phyloP scores from a whole-genome alignment of 192 early-diverging fungal genomes.

The Backusella circina region DNA sequence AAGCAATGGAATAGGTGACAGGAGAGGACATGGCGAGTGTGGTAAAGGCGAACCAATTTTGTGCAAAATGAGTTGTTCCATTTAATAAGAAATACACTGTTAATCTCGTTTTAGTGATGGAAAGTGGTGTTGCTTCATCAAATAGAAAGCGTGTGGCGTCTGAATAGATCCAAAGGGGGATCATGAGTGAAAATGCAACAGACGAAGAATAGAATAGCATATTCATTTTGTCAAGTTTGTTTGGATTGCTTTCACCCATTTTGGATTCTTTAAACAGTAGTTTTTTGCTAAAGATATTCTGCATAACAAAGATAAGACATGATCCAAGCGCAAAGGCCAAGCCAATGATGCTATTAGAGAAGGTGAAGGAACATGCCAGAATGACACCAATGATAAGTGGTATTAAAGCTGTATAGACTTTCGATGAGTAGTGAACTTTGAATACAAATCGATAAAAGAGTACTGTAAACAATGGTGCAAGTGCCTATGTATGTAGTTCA shows the following conservation, averaged over 20 bases:
- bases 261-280: constrained; percentile 56
- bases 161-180: constrained; percentile 74
- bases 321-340: constrained; percentile 71
- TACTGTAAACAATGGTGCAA: constrained; percentile 87
- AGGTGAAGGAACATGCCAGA: constrained; percentile 74
- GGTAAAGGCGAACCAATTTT: constrained; percentile 78
- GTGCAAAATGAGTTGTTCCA: constrained; percentile 77
- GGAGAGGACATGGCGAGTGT: constrained; percentile 73
- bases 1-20: constrained; percentile 85
- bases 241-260: constrained; percentile 31
- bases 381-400: constrained; percentile 84
- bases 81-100: constrained; percentile 63
- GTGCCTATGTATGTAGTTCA: constrained; percentile 43
- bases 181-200: constrained; percentile 71
- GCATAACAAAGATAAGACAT: constrained; percentile 77
- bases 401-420: constrained; percentile 73
- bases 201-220: constrained; percentile 79
- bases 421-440: constrained; percentile 58
- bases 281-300: constrained; percentile 85
- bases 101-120: constrained; percentile 19
- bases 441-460: constrained; percentile 72
- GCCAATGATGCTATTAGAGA: constrained; percentile 68
- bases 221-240: constrained; percentile 84
- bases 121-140: neutral
- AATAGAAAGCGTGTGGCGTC: constrained; percentile 43